Evolutionary conservation across 495 filamentous ascomycete genomes (phyloP).

Genomic region (Niebla homalea): DNA sequence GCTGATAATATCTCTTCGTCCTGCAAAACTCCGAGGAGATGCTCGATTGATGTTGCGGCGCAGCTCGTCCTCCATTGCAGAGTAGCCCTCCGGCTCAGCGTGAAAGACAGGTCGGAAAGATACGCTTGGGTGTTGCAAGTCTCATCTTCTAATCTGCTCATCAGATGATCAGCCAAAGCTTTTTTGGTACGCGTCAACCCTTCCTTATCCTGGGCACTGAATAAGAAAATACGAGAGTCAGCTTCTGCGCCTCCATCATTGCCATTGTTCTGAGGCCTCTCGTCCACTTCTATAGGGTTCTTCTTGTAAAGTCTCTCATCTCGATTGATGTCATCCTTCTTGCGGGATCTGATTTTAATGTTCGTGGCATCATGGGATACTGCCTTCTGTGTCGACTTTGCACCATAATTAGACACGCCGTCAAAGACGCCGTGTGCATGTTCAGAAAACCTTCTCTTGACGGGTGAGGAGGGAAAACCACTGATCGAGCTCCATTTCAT

Average conservation of each 20-base stretch:
- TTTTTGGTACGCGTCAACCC: constrained; percentile 6
- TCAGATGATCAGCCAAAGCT: constrained; percentile 2
- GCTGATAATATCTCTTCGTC: neutral
- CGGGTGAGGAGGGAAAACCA: neutral
- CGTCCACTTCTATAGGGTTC: no score
- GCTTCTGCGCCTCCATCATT: neutral
- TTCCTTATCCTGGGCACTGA: constrained; percentile 12
- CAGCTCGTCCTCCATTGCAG: neutral
- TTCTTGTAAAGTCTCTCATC: neutral
- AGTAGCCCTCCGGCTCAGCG: neutral
- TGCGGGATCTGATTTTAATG: no score
- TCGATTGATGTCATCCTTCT: no score
- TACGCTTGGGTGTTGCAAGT: no score
- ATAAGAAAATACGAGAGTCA: constrained; percentile 9
- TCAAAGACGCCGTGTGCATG: neutral
- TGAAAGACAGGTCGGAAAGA: constrained; percentile 4
- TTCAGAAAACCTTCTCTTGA: neutral
- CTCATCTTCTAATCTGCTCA: no score
- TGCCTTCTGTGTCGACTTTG: neutral
- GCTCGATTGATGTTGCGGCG: no score
- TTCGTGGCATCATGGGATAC: neutral
- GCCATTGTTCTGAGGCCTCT: neutral
- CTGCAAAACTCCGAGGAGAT: constrained; percentile 3
- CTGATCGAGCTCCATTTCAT: neutral
- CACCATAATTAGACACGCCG: neutral